These are phyloP conservation scores for Geosiphon pyriformis DNA, from an alignment of 192 early-diverging fungal species.

Conservation along the genomic window DNA sequence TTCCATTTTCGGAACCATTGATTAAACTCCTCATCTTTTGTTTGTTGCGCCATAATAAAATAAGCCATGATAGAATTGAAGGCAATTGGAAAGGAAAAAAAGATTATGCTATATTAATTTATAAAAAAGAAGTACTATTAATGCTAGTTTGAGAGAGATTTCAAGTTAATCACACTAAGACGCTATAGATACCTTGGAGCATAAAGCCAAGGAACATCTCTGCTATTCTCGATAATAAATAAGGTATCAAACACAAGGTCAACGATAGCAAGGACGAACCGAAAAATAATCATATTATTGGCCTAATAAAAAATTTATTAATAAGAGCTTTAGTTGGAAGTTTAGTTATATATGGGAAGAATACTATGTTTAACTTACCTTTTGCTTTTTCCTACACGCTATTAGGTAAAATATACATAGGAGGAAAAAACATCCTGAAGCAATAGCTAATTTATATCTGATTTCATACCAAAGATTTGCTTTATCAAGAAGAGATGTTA, in stretches of 20 bases:
- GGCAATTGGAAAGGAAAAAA: neutral
- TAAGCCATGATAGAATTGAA: conserved; percentile 3
- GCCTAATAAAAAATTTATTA: no score
- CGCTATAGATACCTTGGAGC: conserved; percentile 8
- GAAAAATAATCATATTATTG: conserved; percentile 3
- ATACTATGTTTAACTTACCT: no score
- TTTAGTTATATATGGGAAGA: no score
- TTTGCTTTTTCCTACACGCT: neutral
- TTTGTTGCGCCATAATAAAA: neutral
- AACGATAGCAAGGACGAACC: neutral
- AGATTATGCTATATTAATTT: conserved; percentile 7
- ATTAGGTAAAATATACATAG: neutral
- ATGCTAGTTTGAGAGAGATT: no score
- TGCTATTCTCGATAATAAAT: neutral
- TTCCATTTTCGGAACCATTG: neutral
- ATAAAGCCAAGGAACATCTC: neutral
- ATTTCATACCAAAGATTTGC: conserved; percentile 6
- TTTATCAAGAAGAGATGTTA: neutral
- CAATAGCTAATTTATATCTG: neutral
- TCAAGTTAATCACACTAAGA: no score
- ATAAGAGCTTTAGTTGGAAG: no score
- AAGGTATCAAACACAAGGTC: conserved; percentile 7
- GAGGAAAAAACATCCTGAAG: neutral
- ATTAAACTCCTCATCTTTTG: neutral
- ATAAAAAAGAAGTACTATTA: neutral